These are phyloP conservation scores for Sporopachydermia lactativora DNA, from an alignment of 805 yeast species.

Conservation along the genomic window DNA sequence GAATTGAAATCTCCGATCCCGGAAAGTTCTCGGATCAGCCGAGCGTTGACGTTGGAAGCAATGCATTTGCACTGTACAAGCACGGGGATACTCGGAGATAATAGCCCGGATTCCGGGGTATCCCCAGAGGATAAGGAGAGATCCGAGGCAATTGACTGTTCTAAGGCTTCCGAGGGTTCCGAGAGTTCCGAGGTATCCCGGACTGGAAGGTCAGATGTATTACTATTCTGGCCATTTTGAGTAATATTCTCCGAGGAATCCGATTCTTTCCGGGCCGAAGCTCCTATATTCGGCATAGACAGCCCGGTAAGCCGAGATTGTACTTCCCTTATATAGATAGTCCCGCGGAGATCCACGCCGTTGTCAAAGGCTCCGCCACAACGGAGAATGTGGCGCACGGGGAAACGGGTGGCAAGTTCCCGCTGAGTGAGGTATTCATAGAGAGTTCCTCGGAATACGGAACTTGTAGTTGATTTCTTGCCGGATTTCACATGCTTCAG, in stretches of 20 bases:
- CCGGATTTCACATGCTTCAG: conserved; percentile 19
- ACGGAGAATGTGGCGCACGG: conserved; percentile 24
- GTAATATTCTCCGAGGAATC: conserved; percentile 2
- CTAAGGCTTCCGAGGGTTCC: too few species aligned
- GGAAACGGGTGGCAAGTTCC: conserved; percentile 24
- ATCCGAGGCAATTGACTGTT: too few species aligned
- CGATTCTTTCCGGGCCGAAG: conserved; percentile 4
- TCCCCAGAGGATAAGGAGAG: too few species aligned
- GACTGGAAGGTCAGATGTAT: conserved; percentile 14
- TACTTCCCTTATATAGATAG: conserved; percentile 27
- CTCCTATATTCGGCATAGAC: conserved; percentile 11
- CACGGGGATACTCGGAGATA: too few species aligned
- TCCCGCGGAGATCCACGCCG: conserved; percentile 42
- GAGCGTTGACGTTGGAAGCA: conserved; percentile 28
- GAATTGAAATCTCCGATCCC: conserved; percentile 34
- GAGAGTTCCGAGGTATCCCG: conserved; percentile 10
- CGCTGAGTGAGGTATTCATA: conserved; percentile 34
- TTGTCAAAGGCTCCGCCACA: conserved; percentile 44
- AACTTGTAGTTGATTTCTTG: conserved; percentile 28
- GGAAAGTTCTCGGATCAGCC: conserved; percentile 34
- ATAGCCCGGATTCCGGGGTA: too few species aligned
- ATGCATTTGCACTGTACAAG: conserved; percentile 45
- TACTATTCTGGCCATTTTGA: conserved; percentile 5
- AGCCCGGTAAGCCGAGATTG: conserved; percentile 3
- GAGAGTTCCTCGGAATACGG: conserved; percentile 40